A percentile compares a stretch with the other conserved stretches of the same genome.
Evolutionary conservation across 495 filamentous ascomycete species (phyloP).

Genomic region (Letharia lupina): DNA sequence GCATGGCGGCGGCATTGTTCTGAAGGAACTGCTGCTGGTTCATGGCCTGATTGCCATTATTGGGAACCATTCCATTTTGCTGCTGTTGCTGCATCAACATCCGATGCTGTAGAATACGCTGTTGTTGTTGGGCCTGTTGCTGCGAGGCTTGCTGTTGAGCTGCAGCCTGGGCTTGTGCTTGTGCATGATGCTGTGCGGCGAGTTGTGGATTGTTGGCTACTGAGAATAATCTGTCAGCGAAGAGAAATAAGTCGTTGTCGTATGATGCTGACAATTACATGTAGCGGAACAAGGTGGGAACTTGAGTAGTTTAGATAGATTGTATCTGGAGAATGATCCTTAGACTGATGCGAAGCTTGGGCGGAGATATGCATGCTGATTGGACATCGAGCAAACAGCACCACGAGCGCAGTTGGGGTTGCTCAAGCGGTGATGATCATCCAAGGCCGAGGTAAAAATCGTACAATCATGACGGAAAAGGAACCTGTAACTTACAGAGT

Average conservation of each 20-base stretch:
- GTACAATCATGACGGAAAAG: neutral
- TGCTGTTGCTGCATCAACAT: constrained; percentile 33
- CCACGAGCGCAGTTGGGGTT: neutral
- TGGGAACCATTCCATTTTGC: constrained; percentile 19
- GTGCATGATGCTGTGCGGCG: constrained; percentile 3
- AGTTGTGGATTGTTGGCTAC: constrained; percentile 4
- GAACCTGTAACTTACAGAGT: neutral
- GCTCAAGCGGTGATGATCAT: neutral
- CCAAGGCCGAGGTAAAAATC: neutral
- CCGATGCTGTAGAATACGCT: constrained; percentile 32
- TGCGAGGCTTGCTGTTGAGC: constrained; percentile 13
- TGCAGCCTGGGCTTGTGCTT: neutral
- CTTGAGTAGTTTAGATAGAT: neutral
- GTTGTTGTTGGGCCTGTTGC: constrained; percentile 33
- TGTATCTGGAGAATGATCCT: neutral
- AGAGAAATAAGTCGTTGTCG: constrained; percentile 16
- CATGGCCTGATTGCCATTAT: constrained; percentile 52
- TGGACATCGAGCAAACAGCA: neutral
- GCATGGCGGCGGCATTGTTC: constrained; percentile 45
- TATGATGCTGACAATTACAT: neutral
- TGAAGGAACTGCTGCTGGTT: constrained; percentile 47
- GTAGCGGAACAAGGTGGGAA: neutral
- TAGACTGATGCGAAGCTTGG: neutral
- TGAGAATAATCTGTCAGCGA: constrained; percentile 31
- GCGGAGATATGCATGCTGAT: neutral